Base-by-base conservation (phyloP, 164 flowering plant species). In the Sextonia rubra region DNA sequence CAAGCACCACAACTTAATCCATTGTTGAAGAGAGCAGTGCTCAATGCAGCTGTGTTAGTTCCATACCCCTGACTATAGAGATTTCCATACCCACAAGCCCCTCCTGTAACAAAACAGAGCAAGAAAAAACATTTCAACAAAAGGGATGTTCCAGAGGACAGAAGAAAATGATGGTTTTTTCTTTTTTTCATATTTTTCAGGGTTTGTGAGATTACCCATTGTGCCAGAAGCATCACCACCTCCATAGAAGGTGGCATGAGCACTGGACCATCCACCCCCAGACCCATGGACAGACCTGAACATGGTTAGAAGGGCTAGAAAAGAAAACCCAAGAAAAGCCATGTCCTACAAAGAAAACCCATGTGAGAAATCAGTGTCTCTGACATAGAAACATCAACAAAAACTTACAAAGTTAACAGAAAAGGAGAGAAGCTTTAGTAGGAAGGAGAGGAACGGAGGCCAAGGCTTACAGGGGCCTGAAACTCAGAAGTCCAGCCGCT, bases 71-170 rank as follows among this genome's bases (percentile, higher is more conserved):
- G 87, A 77, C 90, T 85, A 76, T 89, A 89, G 47, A 89, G 78
- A 71, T 91, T 91, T 14, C 96, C 96, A 79, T 89, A 90, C 14
- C 94, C 94, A 82, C 94, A 90, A 61, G 94, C 94, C 62, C 94
- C 94, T 37, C 94, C 94, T 90, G 47, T 47, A 75, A 27, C 20
- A 74, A 20, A n/a, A 64, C 25, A 14, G 12, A 30, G 62, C 15
- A 17, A 68, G 24, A 44, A 68, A 32, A 47, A 73, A 44, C 47
- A 74, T 12, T 60, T 12, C 27, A 30, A 52, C 11, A 48, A 29
- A 12, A 25, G 24, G 64, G 12, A 4, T 11, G 15, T 12, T 25
- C 4, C 1, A 25, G 24, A 61, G 49, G 69, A 66, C 44, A 37
- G 44, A 37, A 37, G 44, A 11, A 66, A 66, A 20, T 1, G 69